A percentile compares a stretch with the other conserved stretches of the same genome.
phyloP scores from a whole-genome alignment of 2,329 filamentous ascomycete genomes.

The Aureobasidium pullulans region DNA sequence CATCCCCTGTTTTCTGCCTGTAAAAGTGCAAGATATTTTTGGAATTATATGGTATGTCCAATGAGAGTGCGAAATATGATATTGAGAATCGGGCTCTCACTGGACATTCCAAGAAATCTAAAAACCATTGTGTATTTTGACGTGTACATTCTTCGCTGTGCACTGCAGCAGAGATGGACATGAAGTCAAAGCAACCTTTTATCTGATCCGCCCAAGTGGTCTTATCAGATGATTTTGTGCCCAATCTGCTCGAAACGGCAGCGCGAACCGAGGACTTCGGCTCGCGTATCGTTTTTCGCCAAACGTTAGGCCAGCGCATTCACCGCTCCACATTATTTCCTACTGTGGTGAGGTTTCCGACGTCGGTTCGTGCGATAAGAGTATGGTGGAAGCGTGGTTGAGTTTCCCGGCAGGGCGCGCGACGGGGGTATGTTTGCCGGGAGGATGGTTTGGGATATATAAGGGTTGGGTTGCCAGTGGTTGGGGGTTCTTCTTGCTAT shows the following conservation, averaged over 20 bases:
- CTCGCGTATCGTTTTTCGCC: neutral
- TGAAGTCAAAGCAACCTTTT: neutral
- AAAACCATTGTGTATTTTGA: neutral
- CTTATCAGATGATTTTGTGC: neutral
- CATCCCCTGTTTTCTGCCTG: no score
- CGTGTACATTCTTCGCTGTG: neutral
- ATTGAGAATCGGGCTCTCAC: no score
- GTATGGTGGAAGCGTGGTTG: no score
- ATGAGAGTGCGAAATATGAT: no score
- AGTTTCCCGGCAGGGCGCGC: no score
- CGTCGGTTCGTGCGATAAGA: neutral
- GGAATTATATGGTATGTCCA: no score
- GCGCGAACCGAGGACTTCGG: neutral
- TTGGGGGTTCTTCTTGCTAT: neutral
- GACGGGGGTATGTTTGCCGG: no score
- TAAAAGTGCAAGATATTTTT: no score
- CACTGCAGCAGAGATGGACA: neutral
- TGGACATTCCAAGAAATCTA: neutral
- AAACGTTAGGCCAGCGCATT: neutral
- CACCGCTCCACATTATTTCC: conserved; percentile 4
- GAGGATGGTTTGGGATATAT: neutral
- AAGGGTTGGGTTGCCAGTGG: neutral
- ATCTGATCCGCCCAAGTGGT: neutral
- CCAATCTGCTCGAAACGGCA: neutral
- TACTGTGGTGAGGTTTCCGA: neutral